Percentiles rank a stretch among this genome's conserved stretches.
phyloP scores from a whole-genome alignment of 192 early-diverging fungal species.

The Allomyces macrogynus region DNA sequence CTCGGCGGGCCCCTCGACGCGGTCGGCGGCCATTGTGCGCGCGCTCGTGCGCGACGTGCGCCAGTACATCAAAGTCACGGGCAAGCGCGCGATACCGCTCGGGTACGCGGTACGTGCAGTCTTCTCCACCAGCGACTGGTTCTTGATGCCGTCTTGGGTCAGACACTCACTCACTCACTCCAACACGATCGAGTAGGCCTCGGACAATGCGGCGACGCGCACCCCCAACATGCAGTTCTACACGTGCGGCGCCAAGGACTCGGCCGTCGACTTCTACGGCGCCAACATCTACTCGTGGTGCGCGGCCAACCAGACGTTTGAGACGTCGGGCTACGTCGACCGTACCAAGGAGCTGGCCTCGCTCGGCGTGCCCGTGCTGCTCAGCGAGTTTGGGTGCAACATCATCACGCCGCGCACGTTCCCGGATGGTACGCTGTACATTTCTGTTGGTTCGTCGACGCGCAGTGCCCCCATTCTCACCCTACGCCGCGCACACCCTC shows the following conservation, averaged over 20 bases:
- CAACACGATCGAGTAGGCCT: slow-evolving; percentile 9
- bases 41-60: slow-evolving; percentile 44
- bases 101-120: slow-evolving; percentile 30
- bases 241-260: not conserved
- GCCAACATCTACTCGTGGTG: slow-evolving; percentile 65
- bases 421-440: slow-evolving; percentile 19
- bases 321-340: slow-evolving; percentile 42
- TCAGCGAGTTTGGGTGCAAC: slow-evolving; percentile 67
- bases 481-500: too few species aligned
- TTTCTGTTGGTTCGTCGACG: not conserved
- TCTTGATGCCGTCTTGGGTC: too few species aligned
- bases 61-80: slow-evolving; percentile 26
- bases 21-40: slow-evolving; percentile 40
- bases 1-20: slow-evolving; percentile 29
- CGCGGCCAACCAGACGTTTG: slow-evolving; percentile 28
- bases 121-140: not conserved
- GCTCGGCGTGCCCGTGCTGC: slow-evolving; percentile 42
- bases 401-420: slow-evolving; percentile 40
- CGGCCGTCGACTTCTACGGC: slow-evolving; percentile 45
- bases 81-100: slow-evolving; percentile 35
- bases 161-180: too few species aligned
- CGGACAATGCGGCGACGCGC: slow-evolving; percentile 11
- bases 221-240: not conserved
- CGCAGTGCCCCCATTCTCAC: too few species aligned
- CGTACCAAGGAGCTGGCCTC: slow-evolving; percentile 35